Base-by-base conservation (phyloP, 306 rosid species). In the Vigna unguiculata region DNA sequence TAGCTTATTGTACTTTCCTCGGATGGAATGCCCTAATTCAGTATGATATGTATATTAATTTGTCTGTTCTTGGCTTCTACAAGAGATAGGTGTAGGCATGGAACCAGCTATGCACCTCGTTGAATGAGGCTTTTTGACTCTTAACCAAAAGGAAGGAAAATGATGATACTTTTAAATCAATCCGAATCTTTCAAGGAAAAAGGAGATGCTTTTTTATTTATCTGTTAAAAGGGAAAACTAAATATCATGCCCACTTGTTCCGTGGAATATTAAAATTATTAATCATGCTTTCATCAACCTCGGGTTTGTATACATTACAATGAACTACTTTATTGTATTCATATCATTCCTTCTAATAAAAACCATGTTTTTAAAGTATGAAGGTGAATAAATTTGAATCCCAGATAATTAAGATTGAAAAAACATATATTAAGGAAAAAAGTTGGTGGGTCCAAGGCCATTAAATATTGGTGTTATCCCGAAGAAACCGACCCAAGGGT, bases 111-210 rank as follows among this genome's bases (percentile, higher is more conserved):
- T 9, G 51, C 54, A 43, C 75, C 41, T 63, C 5, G 52, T 66
- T 24, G 75, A 80, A 80, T 24, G 36, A 77, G 79, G 66, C 85
- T 47, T 82, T 77, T 82, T 82, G 85, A 82, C 82, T 71, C 48
- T 69, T 28, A 52, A 70, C 17, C 47, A 49, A 69, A 47, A 49
- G 15, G 12, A 17, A 16, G 13, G 74, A 3, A 76, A 43, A 53
- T 21, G 54, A 22, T 60, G 28, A 5, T 19, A 53, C 81, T 43
- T 49, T 60, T 75, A 38, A 59, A 46, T 49, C 43, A 41, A 59
- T 34, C 34, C 43, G 20, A 17, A 53, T 53, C 81, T 65, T 65
- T 41, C 36, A 41, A 24, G 71, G 46, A 48, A 78, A 59, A 40
- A 80, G 71, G 43, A 22, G 52, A 46, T 24, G 38, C 45, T 47